Evolutionary conservation across 116 monocot genomes (phyloP).

Genomic region (Posidonia oceanica): DNA sequence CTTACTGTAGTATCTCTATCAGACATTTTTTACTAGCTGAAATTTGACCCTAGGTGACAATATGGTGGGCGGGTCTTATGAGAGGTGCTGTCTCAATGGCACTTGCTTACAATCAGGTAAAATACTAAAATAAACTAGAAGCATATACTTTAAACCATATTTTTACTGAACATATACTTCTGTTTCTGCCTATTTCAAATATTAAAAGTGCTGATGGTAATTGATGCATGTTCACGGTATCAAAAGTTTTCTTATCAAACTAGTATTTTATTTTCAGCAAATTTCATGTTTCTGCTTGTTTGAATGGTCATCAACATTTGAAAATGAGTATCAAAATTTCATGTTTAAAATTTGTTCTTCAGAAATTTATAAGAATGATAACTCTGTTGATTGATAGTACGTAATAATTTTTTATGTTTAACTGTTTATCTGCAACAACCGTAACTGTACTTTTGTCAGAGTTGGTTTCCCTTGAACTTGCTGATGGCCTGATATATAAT

Average conservation of each 20-base stretch:
- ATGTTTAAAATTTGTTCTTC: no score
- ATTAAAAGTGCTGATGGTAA: neutral
- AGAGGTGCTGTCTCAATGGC: slow-evolving; percentile 94
- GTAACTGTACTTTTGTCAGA: neutral
- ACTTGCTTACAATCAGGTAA: slow-evolving; percentile 90
- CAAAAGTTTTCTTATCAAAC: neutral
- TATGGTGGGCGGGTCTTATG: slow-evolving; percentile 99
- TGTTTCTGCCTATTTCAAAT: neutral
- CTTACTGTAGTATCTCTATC: neutral
- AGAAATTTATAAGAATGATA: no score
- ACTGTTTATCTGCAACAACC: no score
- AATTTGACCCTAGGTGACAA: slow-evolving; percentile 38
- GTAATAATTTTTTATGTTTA: no score
- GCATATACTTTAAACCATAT: neutral
- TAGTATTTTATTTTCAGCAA: neutral
- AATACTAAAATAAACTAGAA: neutral
- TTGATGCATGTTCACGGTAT: neutral
- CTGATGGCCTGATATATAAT: neutral
- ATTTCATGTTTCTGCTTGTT: neutral
- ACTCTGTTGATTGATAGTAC: no score
- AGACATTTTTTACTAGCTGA: neutral
- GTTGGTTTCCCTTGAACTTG: neutral
- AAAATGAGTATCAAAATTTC: no score
- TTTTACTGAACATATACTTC: neutral
- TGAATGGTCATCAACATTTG: neutral